Conservation (phyloP, 352 stramenopile species). For the Phytopythium chamaehyphon region DNA sequence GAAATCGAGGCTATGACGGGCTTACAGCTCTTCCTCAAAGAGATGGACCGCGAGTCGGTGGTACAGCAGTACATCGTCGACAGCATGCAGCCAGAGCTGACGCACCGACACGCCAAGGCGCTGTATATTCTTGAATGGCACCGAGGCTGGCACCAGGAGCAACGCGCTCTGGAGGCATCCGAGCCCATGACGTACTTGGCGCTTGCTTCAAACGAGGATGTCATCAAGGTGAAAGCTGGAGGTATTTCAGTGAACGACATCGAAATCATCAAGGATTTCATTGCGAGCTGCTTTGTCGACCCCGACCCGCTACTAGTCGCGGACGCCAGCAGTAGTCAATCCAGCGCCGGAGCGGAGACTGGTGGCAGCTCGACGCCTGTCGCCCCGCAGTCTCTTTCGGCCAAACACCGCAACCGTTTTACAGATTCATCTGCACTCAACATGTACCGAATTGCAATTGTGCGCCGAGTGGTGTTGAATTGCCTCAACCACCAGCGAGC, state of each 20-base stretch:
- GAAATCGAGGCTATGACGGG: slow-evolving; percentile 74
- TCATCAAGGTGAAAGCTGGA: slow-evolving; percentile 44
- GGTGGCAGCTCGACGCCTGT: background rate
- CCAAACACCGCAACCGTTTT: slow-evolving; percentile 66
- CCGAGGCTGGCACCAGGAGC: slow-evolving; percentile 60
- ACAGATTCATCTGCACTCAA: slow-evolving; percentile 44
- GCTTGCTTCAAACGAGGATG: slow-evolving; percentile 36
- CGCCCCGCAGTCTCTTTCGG: slow-evolving; percentile 11
- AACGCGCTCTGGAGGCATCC: slow-evolving; percentile 22
- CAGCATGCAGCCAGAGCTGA: slow-evolving; percentile 73
- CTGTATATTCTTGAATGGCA: slow-evolving; percentile 80
- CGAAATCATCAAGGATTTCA: slow-evolving; percentile 84
- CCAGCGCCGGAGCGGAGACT: background rate
- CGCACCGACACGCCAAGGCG: slow-evolving; percentile 75
- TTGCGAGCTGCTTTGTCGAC: slow-evolving; percentile 77
- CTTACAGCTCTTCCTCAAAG: slow-evolving; percentile 60
- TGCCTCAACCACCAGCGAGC: slow-evolving; percentile 69
- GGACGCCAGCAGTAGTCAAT: slow-evolving; percentile 13
- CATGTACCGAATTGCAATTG: slow-evolving; percentile 70
- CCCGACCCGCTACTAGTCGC: slow-evolving; percentile 43
- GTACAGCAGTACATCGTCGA: slow-evolving; percentile 87
- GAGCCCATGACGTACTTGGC: slow-evolving; percentile 52
- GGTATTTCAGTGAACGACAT: slow-evolving; percentile 67
- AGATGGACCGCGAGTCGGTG: slow-evolving; percentile 78
- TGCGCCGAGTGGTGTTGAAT: slow-evolving; percentile 59